Evolutionary conservation across 1,284 basidiomycete genomes (phyloP).

Genomic region (Melanopsichium pennsylvanicum): DNA sequence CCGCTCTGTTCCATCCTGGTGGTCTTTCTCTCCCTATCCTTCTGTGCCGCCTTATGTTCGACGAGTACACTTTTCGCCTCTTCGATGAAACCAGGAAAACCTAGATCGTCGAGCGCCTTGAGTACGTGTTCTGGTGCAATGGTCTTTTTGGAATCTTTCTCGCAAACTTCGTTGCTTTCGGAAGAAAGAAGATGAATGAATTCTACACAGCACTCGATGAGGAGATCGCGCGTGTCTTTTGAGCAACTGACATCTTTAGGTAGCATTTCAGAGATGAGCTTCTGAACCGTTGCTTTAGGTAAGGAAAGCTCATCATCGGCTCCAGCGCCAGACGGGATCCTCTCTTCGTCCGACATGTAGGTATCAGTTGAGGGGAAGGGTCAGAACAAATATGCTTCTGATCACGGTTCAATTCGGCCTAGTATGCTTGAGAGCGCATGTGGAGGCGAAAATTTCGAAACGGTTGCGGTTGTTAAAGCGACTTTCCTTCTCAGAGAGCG

Average conservation of each 20-base stretch:
- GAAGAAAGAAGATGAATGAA: conserved; percentile 98
- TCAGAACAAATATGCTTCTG: too few relatives aligned
- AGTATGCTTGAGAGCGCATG: neutral
- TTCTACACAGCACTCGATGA: conserved; percentile 99
- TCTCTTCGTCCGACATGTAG: conserved; percentile 84
- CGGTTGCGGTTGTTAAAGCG: too few relatives aligned
- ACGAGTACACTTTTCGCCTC: conserved; percentile 91
- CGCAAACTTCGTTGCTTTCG: conserved; percentile 97
- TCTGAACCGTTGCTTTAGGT: conserved; percentile 95
- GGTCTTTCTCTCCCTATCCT: conserved; percentile 77
- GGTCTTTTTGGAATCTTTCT: conserved; percentile 98
- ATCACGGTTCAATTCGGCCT: too few relatives aligned
- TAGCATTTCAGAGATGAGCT: conserved; percentile 91
- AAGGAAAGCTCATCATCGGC: conserved; percentile 88
- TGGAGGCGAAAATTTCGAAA: neutral
- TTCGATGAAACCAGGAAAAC: conserved; percentile 84
- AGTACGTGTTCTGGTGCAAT: conserved; percentile 98
- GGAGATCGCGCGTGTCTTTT: conserved; percentile 93
- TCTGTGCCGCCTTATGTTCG: conserved; percentile 94
- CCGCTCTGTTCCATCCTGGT: conserved; percentile 79
- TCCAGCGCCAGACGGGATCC: conserved; percentile 70
- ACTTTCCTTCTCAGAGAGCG: neutral
- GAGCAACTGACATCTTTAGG: conserved; percentile 88
- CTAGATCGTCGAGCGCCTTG: conserved; percentile 85
- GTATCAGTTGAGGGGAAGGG: neutral